Evolutionary conservation across 2,329 filamentous ascomycete species (phyloP), one percentile per base, ranked within the genome.

Genomic region (Pseudogymnoascus sp.): DNA sequence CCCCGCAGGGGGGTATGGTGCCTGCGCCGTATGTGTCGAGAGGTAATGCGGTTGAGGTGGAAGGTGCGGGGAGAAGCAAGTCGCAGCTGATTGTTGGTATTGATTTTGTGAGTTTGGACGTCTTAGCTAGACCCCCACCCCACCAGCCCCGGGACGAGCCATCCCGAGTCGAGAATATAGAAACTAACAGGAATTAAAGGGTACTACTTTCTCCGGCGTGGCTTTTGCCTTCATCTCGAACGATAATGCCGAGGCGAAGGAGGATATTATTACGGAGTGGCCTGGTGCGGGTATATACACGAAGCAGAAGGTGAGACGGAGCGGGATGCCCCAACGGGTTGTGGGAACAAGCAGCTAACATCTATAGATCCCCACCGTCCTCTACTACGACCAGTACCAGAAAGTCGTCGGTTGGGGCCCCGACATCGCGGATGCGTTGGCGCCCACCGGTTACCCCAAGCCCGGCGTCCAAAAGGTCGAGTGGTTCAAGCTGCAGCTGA

Each of bases 351-450:
- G 9, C 42, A 40, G 61, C 68, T 73, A 63, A 74, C 65, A 44
- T 62, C 17, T 37, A 23, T 72, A 96, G 95, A 97, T 99, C 70
- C 95, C 95, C 15, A 97, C 95, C 13, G 95, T 99, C n/a, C 85
- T 99, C 65, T 99, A 99, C 81, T 99, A 99, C 75, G 95, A 99
- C 75, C 93, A 97, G 78, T 96, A 97, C 77, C 95, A 99, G 74
- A 97, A 97, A 77, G 95, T 99, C 59, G 95, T 97, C n/a, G 95
- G 95, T 71, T 99, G 95, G 95, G 95, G 95, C 66, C 93, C 93
- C 64, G 95, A 99, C 81, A 97, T 97, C 71, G 91, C 95, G 65
- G 93, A 97, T 78, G 95, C 95, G 67, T 84, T 97, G 68, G 93
- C 95, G 62, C 95, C 95, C 31, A 97, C 95, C 42, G 95, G 95